Base-by-base conservation (phyloP, 768 basidiomycete species). In the Scleroderma bovista region DNA sequence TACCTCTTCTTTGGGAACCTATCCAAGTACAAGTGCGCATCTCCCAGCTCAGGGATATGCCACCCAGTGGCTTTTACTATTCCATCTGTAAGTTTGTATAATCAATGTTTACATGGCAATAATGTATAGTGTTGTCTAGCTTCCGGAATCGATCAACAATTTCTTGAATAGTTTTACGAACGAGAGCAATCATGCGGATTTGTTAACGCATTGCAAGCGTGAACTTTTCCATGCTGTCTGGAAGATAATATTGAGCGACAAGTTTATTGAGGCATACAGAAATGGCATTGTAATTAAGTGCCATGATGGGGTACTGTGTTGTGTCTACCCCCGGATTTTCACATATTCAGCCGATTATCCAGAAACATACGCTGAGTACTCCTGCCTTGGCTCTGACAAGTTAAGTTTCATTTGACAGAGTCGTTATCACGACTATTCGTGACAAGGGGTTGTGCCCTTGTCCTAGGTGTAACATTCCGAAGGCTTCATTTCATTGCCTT, bases 281-380 rank as follows among this genome's bases (percentile, higher is more conserved):
- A 8, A 38, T 38, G 37, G 37, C 8, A n/a, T 38, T 16, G 37
- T n/a, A n/a, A 19, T 38, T 7, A 7, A 8, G 8, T 38, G 37
- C 7, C 7, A 16, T 38, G 37, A 38, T 38, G 16, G 37, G 16
- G 19, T 38, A n/a, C 7, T n/a, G 16, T 19, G 19, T 7, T n/a
- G 16, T n/a, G 37, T 38, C 6, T 38, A 16, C 19, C 37, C 56
- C 1, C 34, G 56, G 0, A 46, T 62, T 1, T 57, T 63, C 24
- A 58, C 56, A 9, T 64, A 63, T n/a, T 52, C 58, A 1, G 62
- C 57, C 13, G 61, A 62, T 34, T 63, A 62, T 42, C 62, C 59
- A 2, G 62, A 63, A 44, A 69, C 68, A 70, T 70, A 36, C 6
- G 41, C 51, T 12, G 15, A 24, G 9, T 8, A 17, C 9, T 38